Evolutionary conservation across 257 asterid species (phyloP).

Genomic region (Solanum phureja): DNA sequence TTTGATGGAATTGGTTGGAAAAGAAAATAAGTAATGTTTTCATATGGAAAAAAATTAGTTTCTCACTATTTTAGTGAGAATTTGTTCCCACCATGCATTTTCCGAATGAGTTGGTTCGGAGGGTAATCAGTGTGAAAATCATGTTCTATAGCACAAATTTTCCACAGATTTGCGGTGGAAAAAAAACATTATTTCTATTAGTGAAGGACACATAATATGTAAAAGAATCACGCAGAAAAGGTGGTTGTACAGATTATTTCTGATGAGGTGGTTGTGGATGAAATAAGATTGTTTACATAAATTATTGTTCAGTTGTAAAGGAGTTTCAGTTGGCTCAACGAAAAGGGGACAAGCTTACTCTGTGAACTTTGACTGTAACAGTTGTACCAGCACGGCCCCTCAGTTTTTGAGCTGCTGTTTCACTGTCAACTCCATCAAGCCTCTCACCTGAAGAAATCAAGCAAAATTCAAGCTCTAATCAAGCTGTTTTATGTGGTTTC

Average conservation of each 20-base stretch:
- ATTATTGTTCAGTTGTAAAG: background rate
- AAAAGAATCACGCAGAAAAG: background rate
- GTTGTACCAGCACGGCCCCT: constrained; percentile 88
- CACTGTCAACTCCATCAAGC: constrained; percentile 71
- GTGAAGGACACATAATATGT: background rate
- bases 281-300: background rate
- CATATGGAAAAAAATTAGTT: background rate
- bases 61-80: background rate
- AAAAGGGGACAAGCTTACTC: constrained; percentile 30
- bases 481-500: background rate
- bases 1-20: background rate
- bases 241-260: background rate
- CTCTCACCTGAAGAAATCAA: constrained; percentile 47
- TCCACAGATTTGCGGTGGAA: background rate
- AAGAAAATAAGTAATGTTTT: background rate
- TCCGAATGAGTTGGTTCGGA: background rate
- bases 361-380: constrained; percentile 66
- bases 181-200: background rate
- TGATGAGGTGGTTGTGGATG: background rate
- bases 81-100: background rate
- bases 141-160: background rate
- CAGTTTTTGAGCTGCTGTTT: constrained; percentile 88
- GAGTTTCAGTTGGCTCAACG: background rate
- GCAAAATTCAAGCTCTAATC: background rate
- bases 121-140: background rate